phyloP scores from a whole-genome alignment of 2,329 filamentous ascomycete species.

The Dothideomycetes sp. region DNA sequence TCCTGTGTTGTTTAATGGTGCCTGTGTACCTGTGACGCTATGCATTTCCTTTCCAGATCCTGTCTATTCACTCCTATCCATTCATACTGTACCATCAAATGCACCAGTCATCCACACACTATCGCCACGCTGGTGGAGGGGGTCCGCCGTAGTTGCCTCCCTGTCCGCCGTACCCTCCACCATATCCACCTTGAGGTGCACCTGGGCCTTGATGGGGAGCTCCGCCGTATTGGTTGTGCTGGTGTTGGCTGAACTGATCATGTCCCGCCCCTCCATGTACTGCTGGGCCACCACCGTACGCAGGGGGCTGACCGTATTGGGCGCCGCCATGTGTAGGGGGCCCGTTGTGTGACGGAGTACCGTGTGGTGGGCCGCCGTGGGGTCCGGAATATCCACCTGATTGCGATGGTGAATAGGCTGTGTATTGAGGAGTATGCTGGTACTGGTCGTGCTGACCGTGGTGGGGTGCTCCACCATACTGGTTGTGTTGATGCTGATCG shows the following conservation, averaged over 20 bases:
- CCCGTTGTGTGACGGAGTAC: constrained; percentile 10
- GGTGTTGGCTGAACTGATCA: constrained; percentile 8
- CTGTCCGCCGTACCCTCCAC: constrained; percentile 14
- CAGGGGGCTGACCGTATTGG: not conserved
- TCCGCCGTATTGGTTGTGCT: constrained; percentile 13
- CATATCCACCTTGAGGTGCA: constrained; percentile 10
- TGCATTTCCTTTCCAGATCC: too few relatives aligned
- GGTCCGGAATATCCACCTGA: constrained; percentile 15
- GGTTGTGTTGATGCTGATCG: constrained; percentile 16
- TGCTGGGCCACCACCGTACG: not conserved
- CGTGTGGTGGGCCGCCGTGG: constrained; percentile 7
- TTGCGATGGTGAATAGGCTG: constrained; percentile 15
- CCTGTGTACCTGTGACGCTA: too few relatives aligned
- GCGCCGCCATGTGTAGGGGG: not conserved
- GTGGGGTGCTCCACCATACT: constrained; percentile 14
- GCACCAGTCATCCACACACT: not conserved
- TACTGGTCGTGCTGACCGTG: constrained; percentile 17
- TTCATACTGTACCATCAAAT: constrained; percentile 4
- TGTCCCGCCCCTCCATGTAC: constrained; percentile 1
- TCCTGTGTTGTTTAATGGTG: too few relatives aligned
- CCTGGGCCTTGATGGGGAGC: not conserved
- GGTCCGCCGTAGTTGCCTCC: constrained; percentile 16
- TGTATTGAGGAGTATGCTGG: constrained; percentile 17
- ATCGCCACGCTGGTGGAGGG: constrained; percentile 23
- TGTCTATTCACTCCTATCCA: not conserved